A percentile compares a stretch with the other conserved stretches of the same genome.
Conservation (phyloP, 202 grass and related monocot genomes). For the Panicum virgatum region DNA sequence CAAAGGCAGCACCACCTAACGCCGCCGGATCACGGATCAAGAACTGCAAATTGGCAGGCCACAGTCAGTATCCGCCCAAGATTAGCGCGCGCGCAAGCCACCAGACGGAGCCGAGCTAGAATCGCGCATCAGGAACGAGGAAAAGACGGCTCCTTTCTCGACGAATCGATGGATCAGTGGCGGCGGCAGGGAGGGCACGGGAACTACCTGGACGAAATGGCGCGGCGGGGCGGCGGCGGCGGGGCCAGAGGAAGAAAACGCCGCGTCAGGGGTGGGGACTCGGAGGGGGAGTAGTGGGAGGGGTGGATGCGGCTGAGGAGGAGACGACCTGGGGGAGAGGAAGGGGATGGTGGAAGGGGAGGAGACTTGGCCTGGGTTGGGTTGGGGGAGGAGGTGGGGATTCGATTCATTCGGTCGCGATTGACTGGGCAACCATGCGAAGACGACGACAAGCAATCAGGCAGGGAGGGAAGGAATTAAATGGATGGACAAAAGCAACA, state of each 20-base stretch:
- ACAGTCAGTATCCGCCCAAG: background rate
- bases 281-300: background rate
- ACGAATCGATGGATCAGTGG: background rate
- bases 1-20: background rate
- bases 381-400: background rate
- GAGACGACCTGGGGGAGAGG: background rate
- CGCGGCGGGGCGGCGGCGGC: background rate
- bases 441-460: background rate
- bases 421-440: conserved; percentile 3
- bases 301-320: background rate
- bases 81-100: background rate
- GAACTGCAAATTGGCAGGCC: conserved; percentile 31
- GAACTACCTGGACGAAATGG: background rate
- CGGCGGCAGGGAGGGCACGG: background rate
- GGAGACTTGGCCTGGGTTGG: background rate
- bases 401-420: background rate
- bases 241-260: background rate
- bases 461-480: background rate
- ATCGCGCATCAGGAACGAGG: background rate
- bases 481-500: background rate
- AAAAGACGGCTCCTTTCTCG: conserved; percentile 22
- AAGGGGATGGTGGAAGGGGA: background rate
- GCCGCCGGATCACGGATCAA: conserved; percentile 25
- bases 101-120: background rate
- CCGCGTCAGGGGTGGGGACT: background rate